Base-by-base conservation (phyloP, 345 rosid genomes). In the Moricandia arvensis region DNA sequence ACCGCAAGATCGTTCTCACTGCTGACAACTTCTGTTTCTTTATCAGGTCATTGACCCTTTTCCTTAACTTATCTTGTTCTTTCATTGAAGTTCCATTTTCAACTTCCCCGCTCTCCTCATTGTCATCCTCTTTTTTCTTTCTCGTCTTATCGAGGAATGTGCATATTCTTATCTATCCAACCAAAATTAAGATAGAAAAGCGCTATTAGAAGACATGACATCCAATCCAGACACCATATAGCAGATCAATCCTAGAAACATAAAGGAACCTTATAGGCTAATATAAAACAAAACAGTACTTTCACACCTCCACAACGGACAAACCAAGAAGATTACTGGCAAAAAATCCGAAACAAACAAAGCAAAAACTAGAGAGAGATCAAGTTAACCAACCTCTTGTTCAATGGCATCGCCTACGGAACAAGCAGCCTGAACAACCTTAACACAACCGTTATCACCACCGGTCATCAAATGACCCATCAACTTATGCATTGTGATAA, bases 401-500 rank as follows among this genome's bases (percentile, higher is more conserved):
- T 95, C 99, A 83, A 95, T 82, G 49, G 96, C 96, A 67, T 90
- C 97, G 8, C 98, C 99, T 34, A 95, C 83, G 1, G 69, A 17
- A 68, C 87, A 86, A 38, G 96, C 93, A 66, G 98, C 98, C 64
- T 81, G 83, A 63, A 90, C 86, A 75, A 92, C 90, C 77, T 87
- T 85, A 26, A 90, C 86, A 72, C 79, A 79, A 18, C 99, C 99
- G 55, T 82, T 86, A 33, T 85, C 93, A 27, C 87, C 87, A 60
- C 95, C 93, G 0, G 87, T 86, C 99, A 95, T 93, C 81, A 95
- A 78, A 75, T 87, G 75, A 1, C 79, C 91, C 79, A 82, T 80
- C 80, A 95, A 75, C 84, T 89, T 93, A 75, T 95, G 97, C 99
- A 95, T 95, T 2, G 99, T 87, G 75, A 95, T 95, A 67, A 95